Base-by-base conservation (phyloP, 2,329 filamentous ascomycete genomes). In the Epicoccum nigrum region DNA sequence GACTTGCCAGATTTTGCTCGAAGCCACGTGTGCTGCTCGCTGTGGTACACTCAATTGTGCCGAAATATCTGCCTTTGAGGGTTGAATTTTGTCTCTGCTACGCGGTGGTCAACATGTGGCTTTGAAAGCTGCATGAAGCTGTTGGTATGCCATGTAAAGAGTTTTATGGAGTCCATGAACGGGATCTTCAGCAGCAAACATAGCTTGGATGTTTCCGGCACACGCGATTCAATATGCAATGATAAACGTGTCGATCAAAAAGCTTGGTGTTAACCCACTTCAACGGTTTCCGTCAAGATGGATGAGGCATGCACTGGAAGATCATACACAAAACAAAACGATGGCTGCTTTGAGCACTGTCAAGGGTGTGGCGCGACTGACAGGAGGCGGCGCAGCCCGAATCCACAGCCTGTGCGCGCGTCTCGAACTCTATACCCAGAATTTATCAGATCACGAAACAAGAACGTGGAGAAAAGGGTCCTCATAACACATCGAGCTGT, bases 401-500 rank as follows among this genome's bases (percentile, higher is more conserved):
- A 23, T 34, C 41, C 20, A 8, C 37, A 17, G 41, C 23, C 30
- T 28, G 35, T 37, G 21, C 32, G 27, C 25, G 20, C 43, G 49
- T 46, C 32, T 38, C 49, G 25, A 46, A 51, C 48, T 16, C 31
- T 42, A 38, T 41, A n/a, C 9, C 6, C 9, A 25, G 23, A 25
- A 3, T 9, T 25, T 9, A 25, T 31, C 30, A 42, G 25, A 38
- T 43, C 20, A 30, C 32, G 43, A 44, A 43, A 52, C 43, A 39
- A 28, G 23, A 47, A 47, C 39, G 25, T 52, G 43, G 43, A 47
- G 49, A 43, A 46, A 30, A 39, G 43, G 43, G 32, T 46, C 43
- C 20, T 43, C 25, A 20, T 30, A 46, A 46, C 38, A 38, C 44
- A 33, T 28, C 21, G 39, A 44, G 33, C 38, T 35, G 27, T 43